Conservation (phyloP, 306 rosid species). For the Acmispon strigosus region DNA sequence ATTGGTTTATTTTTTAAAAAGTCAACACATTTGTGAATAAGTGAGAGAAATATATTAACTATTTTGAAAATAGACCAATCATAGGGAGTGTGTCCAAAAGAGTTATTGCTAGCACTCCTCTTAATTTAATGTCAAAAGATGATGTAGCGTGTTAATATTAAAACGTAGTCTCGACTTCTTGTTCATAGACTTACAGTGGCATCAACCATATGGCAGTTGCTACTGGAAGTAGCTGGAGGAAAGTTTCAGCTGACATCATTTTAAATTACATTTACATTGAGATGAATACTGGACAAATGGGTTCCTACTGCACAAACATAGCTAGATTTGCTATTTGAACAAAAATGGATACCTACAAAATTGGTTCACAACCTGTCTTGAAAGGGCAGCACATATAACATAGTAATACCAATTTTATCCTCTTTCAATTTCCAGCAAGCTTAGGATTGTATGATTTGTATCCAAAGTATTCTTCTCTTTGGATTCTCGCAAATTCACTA, state of each 20-base stretch:
- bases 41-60: no score
- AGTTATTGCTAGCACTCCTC: no score
- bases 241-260: background rate
- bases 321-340: background rate
- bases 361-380: background rate
- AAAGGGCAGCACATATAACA: background rate
- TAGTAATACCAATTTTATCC: background rate
- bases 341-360: background rate
- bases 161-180: background rate
- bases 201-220: background rate
- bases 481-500: background rate
- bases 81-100: no score
- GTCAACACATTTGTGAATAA: no score
- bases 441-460: background rate
- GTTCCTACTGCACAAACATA: background rate
- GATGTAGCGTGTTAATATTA: background rate
- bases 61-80: no score
- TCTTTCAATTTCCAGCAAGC: background rate
- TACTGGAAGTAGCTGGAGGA: background rate
- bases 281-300: background rate
- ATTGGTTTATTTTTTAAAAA: no score
- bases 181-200: background rate
- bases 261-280: background rate
- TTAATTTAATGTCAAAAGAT: background rate
- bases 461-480: background rate